These are phyloP conservation scores for Coniella vitis DNA, from an alignment of 2,329 filamentous ascomycete species.

Conservation along the genomic window DNA sequence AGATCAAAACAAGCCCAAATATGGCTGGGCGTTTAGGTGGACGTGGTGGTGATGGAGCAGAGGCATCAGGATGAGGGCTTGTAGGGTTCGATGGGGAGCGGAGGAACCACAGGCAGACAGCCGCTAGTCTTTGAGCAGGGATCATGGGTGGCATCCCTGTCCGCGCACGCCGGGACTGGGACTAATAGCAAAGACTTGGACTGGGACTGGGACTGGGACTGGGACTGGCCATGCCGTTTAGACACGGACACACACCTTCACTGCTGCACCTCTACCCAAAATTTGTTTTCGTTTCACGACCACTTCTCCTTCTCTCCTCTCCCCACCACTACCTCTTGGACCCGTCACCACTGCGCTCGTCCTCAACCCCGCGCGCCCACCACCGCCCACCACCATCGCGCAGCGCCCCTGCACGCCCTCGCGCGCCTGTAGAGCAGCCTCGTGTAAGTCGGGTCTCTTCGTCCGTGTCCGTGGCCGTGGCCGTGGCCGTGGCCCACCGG, in stretches of 20 bases:
- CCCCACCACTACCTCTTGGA: conserved; percentile 5
- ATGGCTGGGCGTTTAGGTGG: conserved; percentile 36
- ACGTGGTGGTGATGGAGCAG: conserved; percentile 24
- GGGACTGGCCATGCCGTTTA: neutral
- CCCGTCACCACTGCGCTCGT: conserved; percentile 5
- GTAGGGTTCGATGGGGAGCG: conserved; percentile 18
- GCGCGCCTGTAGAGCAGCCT: conserved; percentile 15
- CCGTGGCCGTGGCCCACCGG: conserved; percentile 12
- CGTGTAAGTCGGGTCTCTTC: conserved; percentile 16
- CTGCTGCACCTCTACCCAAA: conserved; percentile 13
- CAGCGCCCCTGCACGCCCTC: conserved; percentile 1
- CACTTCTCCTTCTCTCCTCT: conserved; percentile 14
- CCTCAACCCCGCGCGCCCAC: neutral
- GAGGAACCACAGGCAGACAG: conserved; percentile 13
- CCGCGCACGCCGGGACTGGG: conserved; percentile 4
- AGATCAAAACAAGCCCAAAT: conserved; percentile 62
- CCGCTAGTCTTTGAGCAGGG: conserved; percentile 6
- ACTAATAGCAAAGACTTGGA: neutral
- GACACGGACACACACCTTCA: neutral
- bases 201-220: conserved; percentile 1
- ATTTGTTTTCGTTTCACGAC: conserved; percentile 18
- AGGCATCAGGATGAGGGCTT: conserved; percentile 26
- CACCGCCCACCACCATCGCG: conserved; percentile 5
- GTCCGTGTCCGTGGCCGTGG: conserved; percentile 9
- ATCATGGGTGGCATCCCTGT: conserved; percentile 4